Evolutionary conservation across 2,329 filamentous ascomycete genomes (phyloP).

Genomic region (Aspergillus japonicus): DNA sequence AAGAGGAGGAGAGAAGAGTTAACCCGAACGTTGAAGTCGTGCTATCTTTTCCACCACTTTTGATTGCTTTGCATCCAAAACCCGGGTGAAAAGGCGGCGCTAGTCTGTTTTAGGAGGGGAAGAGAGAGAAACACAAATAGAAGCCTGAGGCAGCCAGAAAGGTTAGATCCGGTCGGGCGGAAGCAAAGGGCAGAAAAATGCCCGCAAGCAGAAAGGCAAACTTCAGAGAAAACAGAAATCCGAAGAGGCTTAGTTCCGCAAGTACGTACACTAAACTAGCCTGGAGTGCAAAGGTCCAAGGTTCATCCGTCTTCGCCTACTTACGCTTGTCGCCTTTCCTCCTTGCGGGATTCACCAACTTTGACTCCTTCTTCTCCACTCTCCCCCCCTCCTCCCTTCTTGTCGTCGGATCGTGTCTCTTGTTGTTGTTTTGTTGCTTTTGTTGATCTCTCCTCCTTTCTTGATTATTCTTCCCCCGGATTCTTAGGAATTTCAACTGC

Average conservation of each 20-base stretch:
- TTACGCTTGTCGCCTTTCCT: not conserved
- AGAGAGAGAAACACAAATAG: not conserved
- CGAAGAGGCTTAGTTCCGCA: not conserved
- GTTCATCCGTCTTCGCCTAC: not conserved
- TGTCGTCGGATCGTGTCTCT: not conserved
- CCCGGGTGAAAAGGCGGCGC: conserved; percentile 10
- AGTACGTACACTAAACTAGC: not conserved
- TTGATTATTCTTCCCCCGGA: not conserved
- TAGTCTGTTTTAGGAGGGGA: conserved; percentile 20
- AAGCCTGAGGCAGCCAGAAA: no score
- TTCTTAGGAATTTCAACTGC: no score
- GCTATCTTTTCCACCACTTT: not conserved
- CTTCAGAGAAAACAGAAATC: no score
- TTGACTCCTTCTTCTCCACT: not conserved
- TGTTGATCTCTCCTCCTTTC: not conserved
- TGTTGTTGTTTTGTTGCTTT: not conserved
- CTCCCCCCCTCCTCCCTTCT: not conserved
- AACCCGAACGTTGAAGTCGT: not conserved
- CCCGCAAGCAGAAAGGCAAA: not conserved
- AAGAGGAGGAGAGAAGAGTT: not conserved
- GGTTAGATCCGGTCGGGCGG: not conserved
- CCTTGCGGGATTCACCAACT: conserved; percentile 4
- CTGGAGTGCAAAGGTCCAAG: not conserved
- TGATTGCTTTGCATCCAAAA: not conserved
- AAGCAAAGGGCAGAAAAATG: conserved; percentile 18